Base-by-base conservation (phyloP, 371 early-diverging fungal genomes). In the Nematocida displodere region DNA sequence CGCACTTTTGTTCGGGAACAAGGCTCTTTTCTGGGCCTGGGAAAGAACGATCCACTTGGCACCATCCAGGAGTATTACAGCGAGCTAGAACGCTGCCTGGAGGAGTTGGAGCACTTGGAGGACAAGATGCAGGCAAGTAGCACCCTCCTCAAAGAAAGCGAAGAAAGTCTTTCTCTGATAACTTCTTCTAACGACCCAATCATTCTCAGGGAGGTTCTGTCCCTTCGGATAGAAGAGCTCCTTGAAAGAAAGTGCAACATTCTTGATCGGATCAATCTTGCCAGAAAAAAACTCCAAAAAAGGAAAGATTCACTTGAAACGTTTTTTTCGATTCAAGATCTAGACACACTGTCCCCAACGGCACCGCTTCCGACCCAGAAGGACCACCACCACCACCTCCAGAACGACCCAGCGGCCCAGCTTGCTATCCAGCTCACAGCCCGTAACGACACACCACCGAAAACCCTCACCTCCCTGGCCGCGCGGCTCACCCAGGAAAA, bases 181-280 rank as follows among this genome's bases (percentile, higher is more conserved):
- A n/a, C 59, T 5, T 67, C 68, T 42, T 67, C 68, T 33, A 58
- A 20, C 7, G 56, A 67, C 40, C 58, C 58, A 0, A 15, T 17
- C 17, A 59, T 36, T n/a, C 68, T 67, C 8, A 24, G 46, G 36
- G 55, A 67, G 31, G 13, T 58, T 11, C 53, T 67, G 20, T 31
- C 11, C 24, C 4, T 47, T 15, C 52, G 58, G 39, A 37, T 67
- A 47, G 34, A 46, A 8, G 31, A 42, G 1, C 39, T 67, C n/a
- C 20, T 61, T 31, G 58, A 67, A 37, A 29, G 68, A 56, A 56
- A 56, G 39, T 24, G 40, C 31, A 11, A 31, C 13, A 2, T 67
- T 1, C 56, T 59, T 7, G 33, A 8, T 46, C 42, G 42, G 33
- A 67, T 67, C 17, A 44, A 31, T 13, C 20, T 29, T 26, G 17